Percentiles rank a stretch among this genome's conserved stretches.
phyloP scores from a whole-genome alignment of 2,329 filamentous ascomycete species.

The Aaosphaeria arxii region DNA sequence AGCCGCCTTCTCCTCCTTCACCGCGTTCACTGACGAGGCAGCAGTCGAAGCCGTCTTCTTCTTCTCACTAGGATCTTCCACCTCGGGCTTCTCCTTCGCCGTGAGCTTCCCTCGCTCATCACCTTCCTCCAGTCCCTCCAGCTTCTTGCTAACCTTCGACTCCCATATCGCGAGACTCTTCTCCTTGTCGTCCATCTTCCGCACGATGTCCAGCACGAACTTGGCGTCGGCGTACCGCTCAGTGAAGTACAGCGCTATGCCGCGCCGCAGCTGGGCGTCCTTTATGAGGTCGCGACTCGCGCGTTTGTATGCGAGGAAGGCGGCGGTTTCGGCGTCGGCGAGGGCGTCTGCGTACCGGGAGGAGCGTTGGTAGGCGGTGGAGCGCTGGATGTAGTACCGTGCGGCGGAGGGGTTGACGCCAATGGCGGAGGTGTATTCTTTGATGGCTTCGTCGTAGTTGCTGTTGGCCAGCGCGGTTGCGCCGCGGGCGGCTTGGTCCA shows the following conservation, averaged over 20 bases:
- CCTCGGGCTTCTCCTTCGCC: slow-evolving; percentile 51
- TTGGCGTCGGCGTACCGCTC: slow-evolving; percentile 72
- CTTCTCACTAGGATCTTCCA: slow-evolving; percentile 38
- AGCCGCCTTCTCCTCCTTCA: neutral
- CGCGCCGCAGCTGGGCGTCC: slow-evolving; percentile 78
- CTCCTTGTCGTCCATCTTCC: slow-evolving; percentile 52
- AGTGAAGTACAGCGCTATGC: slow-evolving; percentile 68
- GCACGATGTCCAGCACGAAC: slow-evolving; percentile 62
- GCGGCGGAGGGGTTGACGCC: slow-evolving; percentile 63
- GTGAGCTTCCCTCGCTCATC: slow-evolving; percentile 43
- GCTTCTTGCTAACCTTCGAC: slow-evolving; percentile 52
- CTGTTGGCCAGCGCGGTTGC: slow-evolving; percentile 59
- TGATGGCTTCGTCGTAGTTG: slow-evolving; percentile 67
- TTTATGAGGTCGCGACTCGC: slow-evolving; percentile 73
- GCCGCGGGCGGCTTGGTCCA: slow-evolving; percentile 57
- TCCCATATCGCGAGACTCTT: slow-evolving; percentile 58
- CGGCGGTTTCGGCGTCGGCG: slow-evolving; percentile 48
- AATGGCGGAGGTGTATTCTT: slow-evolving; percentile 64
- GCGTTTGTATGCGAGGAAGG: slow-evolving; percentile 66
- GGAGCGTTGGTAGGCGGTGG: slow-evolving; percentile 70
- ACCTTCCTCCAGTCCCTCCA: slow-evolving; percentile 48
- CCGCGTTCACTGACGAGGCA: neutral
- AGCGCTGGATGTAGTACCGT: slow-evolving; percentile 77
- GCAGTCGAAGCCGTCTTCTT: neutral
- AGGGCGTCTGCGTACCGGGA: slow-evolving; percentile 49